Evolutionary conservation across 768 basidiomycete genomes (phyloP), one percentile per base, ranked within the genome.

Genomic region (Imleria badia): DNA sequence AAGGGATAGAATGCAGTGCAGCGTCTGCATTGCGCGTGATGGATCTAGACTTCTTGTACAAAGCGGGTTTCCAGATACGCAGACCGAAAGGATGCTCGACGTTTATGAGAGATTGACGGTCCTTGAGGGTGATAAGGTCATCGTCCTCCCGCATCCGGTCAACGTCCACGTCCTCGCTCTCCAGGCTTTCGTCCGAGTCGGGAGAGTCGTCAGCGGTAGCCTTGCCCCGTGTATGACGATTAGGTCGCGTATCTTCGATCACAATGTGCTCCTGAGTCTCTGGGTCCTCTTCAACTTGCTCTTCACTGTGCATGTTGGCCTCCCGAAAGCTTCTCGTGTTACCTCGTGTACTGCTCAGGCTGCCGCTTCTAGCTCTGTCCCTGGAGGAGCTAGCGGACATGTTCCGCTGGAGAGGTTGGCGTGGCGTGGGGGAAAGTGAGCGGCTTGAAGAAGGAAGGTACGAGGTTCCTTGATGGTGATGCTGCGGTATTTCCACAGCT

Each of bases 11-110:
- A 68, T 99, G 97, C 5, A 99, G 82, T 0, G 91, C 97, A 54
- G 90, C 86, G 71, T 99, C 97, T 35, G 97, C 97, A 73, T 94
- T 84, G 47, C 96, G 91, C 45, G 95, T 98, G 63, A 99, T 91
- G 3, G 95, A 92, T 31, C 97, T 87, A 31, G 91, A 89, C 70
- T 99, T 99, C 74, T 95, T 94, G 84, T 99, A 99, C 54, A 99
- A 73, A 0, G 97, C 97, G 20, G 97, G 97, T 72, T 99, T 99
- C 97, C 97, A 99, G 68, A 99, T 98, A 36, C 93, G 96, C 55
- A 99, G 79, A 77, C 97, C 97, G 71, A 99, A 99, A 14, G 97
- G 97, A 71, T 99, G 97, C 67, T 96, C 92, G 67, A 97, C 95
- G 74, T 99, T 99, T 69, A 98, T 97, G 63, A 97, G 89, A 40